A percentile compares a stretch with the other conserved stretches of the same genome.
These are phyloP conservation scores for Phytopythium sindhum DNA, from an alignment of 352 stramenopile genomes.

Conservation along the genomic window DNA sequence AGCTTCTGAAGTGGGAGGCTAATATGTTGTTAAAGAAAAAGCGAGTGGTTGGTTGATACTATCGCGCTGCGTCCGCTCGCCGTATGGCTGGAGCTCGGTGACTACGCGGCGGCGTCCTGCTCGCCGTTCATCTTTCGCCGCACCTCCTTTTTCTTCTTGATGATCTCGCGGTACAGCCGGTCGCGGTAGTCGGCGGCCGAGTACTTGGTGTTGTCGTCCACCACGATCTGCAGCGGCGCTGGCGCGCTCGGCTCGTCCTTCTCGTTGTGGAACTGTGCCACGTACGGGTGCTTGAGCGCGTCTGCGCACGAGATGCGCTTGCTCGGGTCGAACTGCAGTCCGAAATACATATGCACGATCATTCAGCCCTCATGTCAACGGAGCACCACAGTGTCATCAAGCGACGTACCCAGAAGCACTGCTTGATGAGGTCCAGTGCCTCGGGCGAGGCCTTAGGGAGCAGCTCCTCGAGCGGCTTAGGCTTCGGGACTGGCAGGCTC, in stretches of 20 bases:
- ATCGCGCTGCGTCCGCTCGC: no score
- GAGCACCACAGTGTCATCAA: neutral
- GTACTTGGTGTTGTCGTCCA: slow-evolving; percentile 95
- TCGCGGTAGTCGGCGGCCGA: slow-evolving; percentile 92
- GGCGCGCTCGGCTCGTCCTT: slow-evolving; percentile 88
- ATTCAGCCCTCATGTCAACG: no score
- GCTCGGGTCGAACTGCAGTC: slow-evolving; percentile 89
- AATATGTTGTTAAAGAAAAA: no score
- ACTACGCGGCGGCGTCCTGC: slow-evolving; percentile 14
- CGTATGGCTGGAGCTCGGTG: no score
- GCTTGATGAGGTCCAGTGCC: slow-evolving; percentile 87
- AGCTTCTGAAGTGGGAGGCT: no score
- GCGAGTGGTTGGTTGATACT: no score
- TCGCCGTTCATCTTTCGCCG: slow-evolving; percentile 42
- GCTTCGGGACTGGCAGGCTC: slow-evolving; percentile 75
- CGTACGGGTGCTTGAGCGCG: slow-evolving; percentile 91
- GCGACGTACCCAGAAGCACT: slow-evolving; percentile 75
- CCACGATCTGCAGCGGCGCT: slow-evolving; percentile 75
- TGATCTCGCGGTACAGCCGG: slow-evolving; percentile 91
- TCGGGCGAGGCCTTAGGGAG: slow-evolving; percentile 86
- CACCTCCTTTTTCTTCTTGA: slow-evolving; percentile 91
- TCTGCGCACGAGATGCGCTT: slow-evolving; percentile 87
- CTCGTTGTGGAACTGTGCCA: slow-evolving; percentile 94
- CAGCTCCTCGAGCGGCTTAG: slow-evolving; percentile 78
- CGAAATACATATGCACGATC: no score